Conservation (phyloP, 176 grass and related monocot species). For the Carex littledalei region DNA sequence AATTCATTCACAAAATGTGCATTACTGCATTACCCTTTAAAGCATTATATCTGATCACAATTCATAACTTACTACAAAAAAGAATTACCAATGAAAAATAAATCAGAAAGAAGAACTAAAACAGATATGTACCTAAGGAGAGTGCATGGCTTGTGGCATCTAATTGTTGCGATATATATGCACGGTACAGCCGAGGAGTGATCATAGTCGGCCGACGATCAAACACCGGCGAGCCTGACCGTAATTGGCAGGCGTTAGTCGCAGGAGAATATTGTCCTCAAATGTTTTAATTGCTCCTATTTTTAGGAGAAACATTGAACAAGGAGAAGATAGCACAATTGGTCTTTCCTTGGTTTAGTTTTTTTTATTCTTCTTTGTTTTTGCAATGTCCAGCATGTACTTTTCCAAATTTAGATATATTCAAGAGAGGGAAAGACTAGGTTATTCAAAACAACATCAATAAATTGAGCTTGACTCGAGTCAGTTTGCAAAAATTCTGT, state of each 20-base stretch:
- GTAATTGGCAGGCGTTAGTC: background rate
- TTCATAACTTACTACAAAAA: background rate
- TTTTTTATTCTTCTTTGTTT: background rate
- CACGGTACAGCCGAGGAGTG: constrained; percentile 10
- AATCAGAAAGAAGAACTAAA: background rate
- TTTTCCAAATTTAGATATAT: constrained; percentile 25
- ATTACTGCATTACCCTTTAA: background rate
- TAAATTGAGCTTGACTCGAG: background rate
- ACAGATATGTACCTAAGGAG: constrained; percentile 16
- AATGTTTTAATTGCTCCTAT: constrained; percentile 1
- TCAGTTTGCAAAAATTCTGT: background rate
- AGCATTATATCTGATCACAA: background rate
- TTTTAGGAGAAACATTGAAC: constrained; percentile 5
- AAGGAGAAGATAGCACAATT: background rate
- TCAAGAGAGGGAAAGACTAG: background rate
- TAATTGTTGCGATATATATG: constrained; percentile 20
- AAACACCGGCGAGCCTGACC: background rate
- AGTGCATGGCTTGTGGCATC: constrained; percentile 5
- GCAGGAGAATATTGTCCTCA: background rate
- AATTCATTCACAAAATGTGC: background rate
- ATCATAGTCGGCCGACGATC: background rate
- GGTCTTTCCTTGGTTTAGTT: background rate
- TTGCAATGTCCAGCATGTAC: background rate
- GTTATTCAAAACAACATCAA: background rate
- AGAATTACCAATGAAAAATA: background rate